phyloP scores from a whole-genome alignment of 2,329 filamentous ascomycete species.

The Dryadomyces quercus-mongolicae region DNA sequence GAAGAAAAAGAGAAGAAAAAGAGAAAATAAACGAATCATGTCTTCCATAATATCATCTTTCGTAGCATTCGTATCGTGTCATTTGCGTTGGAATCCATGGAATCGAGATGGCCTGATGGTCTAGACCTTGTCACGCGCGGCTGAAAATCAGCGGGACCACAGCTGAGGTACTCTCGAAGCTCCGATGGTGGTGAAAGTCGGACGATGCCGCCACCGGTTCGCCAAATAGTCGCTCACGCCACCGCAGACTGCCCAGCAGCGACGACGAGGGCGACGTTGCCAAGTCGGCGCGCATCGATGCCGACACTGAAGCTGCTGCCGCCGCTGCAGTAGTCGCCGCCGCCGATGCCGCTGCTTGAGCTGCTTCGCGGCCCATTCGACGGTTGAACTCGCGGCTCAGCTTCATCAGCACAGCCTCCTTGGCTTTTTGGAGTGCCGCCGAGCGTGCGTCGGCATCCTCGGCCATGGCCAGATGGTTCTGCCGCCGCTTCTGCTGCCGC shows the following conservation, averaged over 20 bases:
- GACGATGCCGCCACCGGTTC: slow-evolving; percentile 7
- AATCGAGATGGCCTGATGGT: background rate
- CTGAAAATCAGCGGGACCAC: slow-evolving; percentile 51
- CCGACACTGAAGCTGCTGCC: slow-evolving; percentile 7
- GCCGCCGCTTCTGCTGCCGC: slow-evolving; percentile 22
- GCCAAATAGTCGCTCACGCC: slow-evolving; percentile 30
- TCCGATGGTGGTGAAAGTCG: slow-evolving; percentile 20
- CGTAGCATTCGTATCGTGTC: too few relatives aligned
- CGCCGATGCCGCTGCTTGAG: background rate
- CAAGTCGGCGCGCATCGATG: slow-evolving; percentile 17
- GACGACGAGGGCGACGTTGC: slow-evolving; percentile 12
- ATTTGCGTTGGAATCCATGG: background rate
- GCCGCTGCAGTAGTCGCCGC: slow-evolving; percentile 4
- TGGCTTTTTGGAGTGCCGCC: slow-evolving; percentile 44
- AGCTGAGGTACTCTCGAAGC: slow-evolving; percentile 38
- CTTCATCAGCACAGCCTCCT: slow-evolving; percentile 47
- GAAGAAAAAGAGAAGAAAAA: background rate
- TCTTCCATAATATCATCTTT: too few relatives aligned
- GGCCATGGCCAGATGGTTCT: slow-evolving; percentile 20
- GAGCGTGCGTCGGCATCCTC: slow-evolving; percentile 43
- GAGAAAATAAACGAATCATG: too few relatives aligned
- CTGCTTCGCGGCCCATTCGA: slow-evolving; percentile 12
- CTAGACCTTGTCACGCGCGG: slow-evolving; percentile 19
- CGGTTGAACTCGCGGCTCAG: slow-evolving; percentile 38
- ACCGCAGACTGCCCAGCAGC: slow-evolving; percentile 23